Conservation (phyloP, 2,329 filamentous ascomycete species). For the Pyricularia pennisetigena region DNA sequence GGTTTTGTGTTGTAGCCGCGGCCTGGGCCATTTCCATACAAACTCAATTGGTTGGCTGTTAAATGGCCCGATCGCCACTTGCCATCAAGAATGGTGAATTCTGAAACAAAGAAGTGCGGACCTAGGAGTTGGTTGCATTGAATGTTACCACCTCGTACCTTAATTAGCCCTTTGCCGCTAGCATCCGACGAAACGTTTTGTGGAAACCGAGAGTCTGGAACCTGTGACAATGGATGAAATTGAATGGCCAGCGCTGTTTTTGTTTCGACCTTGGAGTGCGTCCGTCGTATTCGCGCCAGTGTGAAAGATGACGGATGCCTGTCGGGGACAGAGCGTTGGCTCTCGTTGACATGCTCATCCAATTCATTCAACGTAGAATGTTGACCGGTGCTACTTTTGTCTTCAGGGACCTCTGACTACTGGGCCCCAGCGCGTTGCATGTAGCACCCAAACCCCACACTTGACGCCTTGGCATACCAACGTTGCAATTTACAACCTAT, state of each 20-base stretch:
- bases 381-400: too few species aligned
- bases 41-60: background rate
- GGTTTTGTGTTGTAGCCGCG: background rate
- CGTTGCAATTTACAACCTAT: too few species aligned
- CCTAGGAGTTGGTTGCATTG: background rate
- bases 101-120: background rate
- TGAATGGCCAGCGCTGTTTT: background rate
- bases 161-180: background rate
- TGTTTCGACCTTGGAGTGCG: background rate
- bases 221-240: background rate
- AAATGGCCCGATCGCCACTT: background rate
- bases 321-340: too few species aligned
- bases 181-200: background rate
- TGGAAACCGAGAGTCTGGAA: background rate
- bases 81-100: background rate
- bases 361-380: too few species aligned
- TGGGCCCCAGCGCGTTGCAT: too few species aligned
- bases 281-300: background rate
- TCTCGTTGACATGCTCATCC: too few species aligned
- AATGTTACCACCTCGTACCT: background rate
- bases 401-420: too few species aligned
- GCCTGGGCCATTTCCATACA: background rate
- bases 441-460: too few species aligned
- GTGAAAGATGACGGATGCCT: too few species aligned
- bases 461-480: too few species aligned